Conservation (phyloP, 306 rosid genomes). For the Cicer judaicum region DNA sequence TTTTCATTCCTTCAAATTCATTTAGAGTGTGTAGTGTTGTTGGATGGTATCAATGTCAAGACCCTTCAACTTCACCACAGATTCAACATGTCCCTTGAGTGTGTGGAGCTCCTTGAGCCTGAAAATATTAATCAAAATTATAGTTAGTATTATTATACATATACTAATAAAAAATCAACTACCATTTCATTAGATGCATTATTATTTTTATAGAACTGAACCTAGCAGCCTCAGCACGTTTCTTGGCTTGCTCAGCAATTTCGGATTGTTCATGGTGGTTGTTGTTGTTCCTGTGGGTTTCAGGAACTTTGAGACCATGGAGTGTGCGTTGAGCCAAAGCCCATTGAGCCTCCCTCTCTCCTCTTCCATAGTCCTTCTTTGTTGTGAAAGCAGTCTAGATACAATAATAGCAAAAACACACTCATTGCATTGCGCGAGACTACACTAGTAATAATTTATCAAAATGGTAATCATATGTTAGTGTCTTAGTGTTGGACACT, state of each 20-base stretch:
- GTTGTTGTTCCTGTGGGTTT: constrained; percentile 36
- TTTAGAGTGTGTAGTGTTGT: constrained; percentile 60
- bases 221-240: constrained; percentile 90
- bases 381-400: constrained; percentile 77
- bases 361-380: constrained; percentile 77
- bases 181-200: not conserved
- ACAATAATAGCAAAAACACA: constrained; percentile 20
- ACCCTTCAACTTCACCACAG: constrained; percentile 82
- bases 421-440: not conserved
- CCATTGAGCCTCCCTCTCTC: constrained; percentile 88
- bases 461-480: not conserved
- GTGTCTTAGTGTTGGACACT: not conserved
- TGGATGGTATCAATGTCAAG: constrained; percentile 68
- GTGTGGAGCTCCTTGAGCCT: constrained; percentile 85
- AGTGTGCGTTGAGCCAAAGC: constrained; percentile 74
- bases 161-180: not conserved
- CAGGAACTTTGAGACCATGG: constrained; percentile 64
- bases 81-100: constrained; percentile 81
- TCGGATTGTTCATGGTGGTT: constrained; percentile 56
- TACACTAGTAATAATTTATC: not conserved
- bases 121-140: constrained; percentile 28
- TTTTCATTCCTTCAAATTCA: not conserved
- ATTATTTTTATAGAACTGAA: constrained; percentile 12
- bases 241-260: constrained; percentile 82
- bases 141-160: not conserved